phyloP scores from a whole-genome alignment of 148 eudicot species.

The Gaultheria prostrata region DNA sequence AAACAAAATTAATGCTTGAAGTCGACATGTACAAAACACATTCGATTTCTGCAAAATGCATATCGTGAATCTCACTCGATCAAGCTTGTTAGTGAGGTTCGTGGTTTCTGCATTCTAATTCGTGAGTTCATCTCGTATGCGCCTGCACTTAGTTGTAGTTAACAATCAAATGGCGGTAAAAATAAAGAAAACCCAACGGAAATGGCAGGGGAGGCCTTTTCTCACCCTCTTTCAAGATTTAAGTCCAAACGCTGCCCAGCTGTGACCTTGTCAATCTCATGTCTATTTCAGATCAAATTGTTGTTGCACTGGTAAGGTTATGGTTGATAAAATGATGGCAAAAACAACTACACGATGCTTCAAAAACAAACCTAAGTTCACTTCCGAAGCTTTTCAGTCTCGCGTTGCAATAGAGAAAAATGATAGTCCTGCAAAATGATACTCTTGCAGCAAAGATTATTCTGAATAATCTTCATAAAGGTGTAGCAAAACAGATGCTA shows the following conservation, averaged over 20 bases:
- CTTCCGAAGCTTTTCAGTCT: slow-evolving; percentile 78
- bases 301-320: background rate
- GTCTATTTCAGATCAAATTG: slow-evolving; percentile 30
- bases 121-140: slow-evolving; percentile 56
- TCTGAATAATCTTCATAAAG: background rate
- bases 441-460: slow-evolving; percentile 48
- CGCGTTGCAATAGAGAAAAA: too few relatives aligned
- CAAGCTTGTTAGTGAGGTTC: slow-evolving; percentile 61
- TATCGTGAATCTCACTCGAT: slow-evolving; percentile 42
- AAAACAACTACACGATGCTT: background rate
- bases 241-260: slow-evolving; percentile 71
- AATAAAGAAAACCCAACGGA: background rate
- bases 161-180: background rate
- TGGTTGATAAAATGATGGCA: background rate
- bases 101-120: slow-evolving; percentile 56
- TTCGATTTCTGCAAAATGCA: background rate
- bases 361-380: slow-evolving; percentile 59
- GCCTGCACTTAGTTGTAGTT: slow-evolving; percentile 41
- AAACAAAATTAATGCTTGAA: background rate
- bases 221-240: slow-evolving; percentile 68
- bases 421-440: slow-evolving; percentile 73
- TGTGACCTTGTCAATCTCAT: slow-evolving; percentile 66
- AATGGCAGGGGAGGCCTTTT: background rate
- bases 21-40: background rate
- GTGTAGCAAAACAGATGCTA: slow-evolving; percentile 10